These are phyloP conservation scores for Gnetum montanum DNA, from an alignment of 75 land plant species.

Conservation along the genomic window DNA sequence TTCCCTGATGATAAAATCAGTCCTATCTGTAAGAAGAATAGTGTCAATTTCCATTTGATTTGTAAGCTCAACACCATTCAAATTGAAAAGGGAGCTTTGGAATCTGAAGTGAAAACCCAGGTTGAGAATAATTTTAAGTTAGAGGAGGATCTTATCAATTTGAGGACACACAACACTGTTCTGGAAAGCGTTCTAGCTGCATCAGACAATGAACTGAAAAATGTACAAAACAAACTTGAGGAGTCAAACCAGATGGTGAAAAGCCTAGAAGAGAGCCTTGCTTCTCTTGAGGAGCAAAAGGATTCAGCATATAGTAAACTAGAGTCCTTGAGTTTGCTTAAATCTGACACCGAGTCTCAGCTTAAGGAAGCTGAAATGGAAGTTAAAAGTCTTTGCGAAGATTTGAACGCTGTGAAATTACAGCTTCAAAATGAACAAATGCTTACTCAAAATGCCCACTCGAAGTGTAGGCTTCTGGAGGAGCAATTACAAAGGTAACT, in stretches of 20 bases:
- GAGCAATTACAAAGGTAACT: conserved; percentile 18
- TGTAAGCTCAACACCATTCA: conserved; percentile 7
- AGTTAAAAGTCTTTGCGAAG: conserved; percentile 8
- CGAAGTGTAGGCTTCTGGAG: conserved; percentile 17
- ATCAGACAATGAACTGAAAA: conserved; percentile 23
- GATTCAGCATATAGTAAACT: conserved; percentile 7
- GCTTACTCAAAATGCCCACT: conserved; percentile 10
- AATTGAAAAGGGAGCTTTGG: conserved; percentile 7
- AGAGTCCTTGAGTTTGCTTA: conserved; percentile 4
- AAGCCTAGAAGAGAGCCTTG: conserved; percentile 14
- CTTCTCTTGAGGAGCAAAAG: conserved; percentile 18
- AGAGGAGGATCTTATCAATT: conserved; percentile 29
- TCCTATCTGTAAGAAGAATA: no score
- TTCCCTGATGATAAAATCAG: not conserved
- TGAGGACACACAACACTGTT: conserved; percentile 25
- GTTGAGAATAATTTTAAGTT: conserved; percentile 15
- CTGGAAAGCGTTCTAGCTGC: conserved; percentile 30
- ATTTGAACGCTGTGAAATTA: conserved; percentile 23
- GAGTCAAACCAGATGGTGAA: conserved; percentile 14
- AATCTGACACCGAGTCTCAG: conserved; percentile 17
- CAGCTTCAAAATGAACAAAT: conserved; percentile 34
- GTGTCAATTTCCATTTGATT: conserved; percentile 3
- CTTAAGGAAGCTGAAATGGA: conserved; percentile 17
- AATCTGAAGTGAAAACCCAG: conserved; percentile 12
- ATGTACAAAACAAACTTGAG: conserved; percentile 16